Conservation (phyloP, 2,329 filamentous ascomycete species). For the Pseudocercospora eumusae region DNA sequence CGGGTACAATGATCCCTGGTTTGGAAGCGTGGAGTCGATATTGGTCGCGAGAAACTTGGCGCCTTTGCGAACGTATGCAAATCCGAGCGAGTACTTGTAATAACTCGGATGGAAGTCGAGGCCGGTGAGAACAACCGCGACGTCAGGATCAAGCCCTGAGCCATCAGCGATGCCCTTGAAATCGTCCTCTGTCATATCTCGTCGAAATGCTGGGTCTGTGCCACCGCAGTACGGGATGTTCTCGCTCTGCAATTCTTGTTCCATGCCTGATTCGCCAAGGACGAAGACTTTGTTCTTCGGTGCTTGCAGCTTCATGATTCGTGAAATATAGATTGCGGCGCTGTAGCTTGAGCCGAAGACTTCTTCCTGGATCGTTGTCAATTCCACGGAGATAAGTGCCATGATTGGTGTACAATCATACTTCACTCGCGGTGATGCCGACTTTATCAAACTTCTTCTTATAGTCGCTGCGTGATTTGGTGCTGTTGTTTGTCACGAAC, state of each 20-base stretch:
- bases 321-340: conserved; percentile 90
- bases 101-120: conserved; percentile 96
- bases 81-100: conserved; percentile 80
- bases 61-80: conserved; percentile 80
- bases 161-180: conserved; percentile 71
- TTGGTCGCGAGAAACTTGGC: conserved; percentile 93
- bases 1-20: conserved; percentile 79
- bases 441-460: conserved; percentile 83
- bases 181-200: conserved; percentile 78
- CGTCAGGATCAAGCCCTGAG: conserved; percentile 80
- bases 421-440: conserved; percentile 73
- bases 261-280: conserved; percentile 86
- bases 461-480: conserved; percentile 91
- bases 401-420: conserved; percentile 36
- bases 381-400: not conserved
- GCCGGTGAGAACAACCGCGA: conserved; percentile 84
- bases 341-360: conserved; percentile 97
- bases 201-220: conserved; percentile 74
- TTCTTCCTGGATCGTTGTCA: conserved; percentile 65
- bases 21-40: conserved; percentile 84
- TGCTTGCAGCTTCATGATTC: conserved; percentile 77
- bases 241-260: conserved; percentile 81
- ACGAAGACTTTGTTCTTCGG: conserved; percentile 93
- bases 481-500: conserved; percentile 99
- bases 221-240: conserved; percentile 80